Percentiles rank a stretch among this genome's conserved stretches.
Conservation (phyloP, 305 asterid species). For the Fraxinus xanthoxyloides region DNA sequence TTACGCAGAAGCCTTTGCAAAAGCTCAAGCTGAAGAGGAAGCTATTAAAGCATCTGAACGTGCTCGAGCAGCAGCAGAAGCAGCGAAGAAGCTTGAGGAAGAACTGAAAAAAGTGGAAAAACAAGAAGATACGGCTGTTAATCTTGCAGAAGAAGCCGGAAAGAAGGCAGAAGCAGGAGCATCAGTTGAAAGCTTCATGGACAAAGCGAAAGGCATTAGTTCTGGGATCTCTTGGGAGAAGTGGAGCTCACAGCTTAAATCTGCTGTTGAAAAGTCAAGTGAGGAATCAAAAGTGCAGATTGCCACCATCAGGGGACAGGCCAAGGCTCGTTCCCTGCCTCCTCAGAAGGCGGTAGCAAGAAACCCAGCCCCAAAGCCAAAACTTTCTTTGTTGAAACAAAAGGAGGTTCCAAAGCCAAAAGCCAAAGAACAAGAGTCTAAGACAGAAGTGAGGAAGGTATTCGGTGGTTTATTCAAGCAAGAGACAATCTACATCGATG, state of each 20-base stretch:
- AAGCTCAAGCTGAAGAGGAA: conserved; percentile 70
- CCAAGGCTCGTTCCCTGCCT: conserved; percentile 80
- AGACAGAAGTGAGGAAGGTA: conserved; percentile 65
- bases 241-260: conserved; percentile 63
- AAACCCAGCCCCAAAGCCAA: conserved; percentile 24
- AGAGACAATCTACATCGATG: conserved; percentile 92
- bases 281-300: conserved; percentile 63
- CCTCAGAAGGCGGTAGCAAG: conserved; percentile 70
- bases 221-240: conserved; percentile 61
- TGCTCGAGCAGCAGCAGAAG: conserved; percentile 54
- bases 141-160: conserved; percentile 52
- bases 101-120: conserved; percentile 39
- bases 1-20: conserved; percentile 59
- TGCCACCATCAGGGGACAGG: conserved; percentile 84
- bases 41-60: conserved; percentile 47
- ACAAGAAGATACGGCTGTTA: conserved; percentile 41
- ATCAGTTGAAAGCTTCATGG: conserved; percentile 56
- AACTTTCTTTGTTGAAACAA: conserved; percentile 29
- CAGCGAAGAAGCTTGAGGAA: conserved; percentile 39
- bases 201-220: conserved; percentile 58
- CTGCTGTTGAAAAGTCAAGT: conserved; percentile 47
- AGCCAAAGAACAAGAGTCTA: conserved; percentile 42
- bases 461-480: conserved; percentile 90
- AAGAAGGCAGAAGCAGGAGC: conserved; percentile 53
- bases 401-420: conserved; percentile 42